phyloP scores from a whole-genome alignment of 176 grass and related monocot genomes.

The Musa itinerans region DNA sequence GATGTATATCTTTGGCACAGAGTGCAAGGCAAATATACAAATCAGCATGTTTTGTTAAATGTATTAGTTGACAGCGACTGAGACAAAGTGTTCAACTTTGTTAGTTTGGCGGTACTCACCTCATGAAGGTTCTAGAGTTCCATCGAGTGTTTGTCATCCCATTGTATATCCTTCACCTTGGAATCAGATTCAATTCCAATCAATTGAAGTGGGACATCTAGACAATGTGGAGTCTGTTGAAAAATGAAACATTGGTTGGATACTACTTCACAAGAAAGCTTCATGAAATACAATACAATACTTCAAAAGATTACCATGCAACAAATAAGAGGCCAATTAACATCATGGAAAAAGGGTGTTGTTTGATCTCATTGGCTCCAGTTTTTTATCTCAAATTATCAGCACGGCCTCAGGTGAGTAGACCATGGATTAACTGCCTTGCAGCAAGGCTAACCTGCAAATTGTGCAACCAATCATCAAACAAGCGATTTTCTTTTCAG shows the following conservation, averaged over 20 bases:
- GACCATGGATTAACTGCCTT: constrained; percentile 69
- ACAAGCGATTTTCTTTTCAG: not conserved
- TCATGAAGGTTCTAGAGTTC: constrained; percentile 46
- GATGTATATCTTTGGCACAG: too few relatives aligned
- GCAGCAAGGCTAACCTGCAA: constrained; percentile 62
- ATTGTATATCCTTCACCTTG: constrained; percentile 35
- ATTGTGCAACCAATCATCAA: not conserved
- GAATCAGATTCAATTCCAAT: constrained; percentile 45
- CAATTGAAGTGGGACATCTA: constrained; percentile 59
- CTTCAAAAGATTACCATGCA: constrained; percentile 63
- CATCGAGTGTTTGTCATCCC: constrained; percentile 31
- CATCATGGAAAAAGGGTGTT: constrained; percentile 66
- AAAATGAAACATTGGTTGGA: constrained; percentile 15
- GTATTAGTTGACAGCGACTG: too few relatives aligned
- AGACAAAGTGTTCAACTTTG: not conserved
- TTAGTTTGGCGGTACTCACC: constrained; percentile 16
- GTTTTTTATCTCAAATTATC: constrained; percentile 50
- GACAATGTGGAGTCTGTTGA: constrained; percentile 46
- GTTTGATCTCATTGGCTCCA: constrained; percentile 81
- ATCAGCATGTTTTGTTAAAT: not conserved
- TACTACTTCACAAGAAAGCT: constrained; percentile 1
- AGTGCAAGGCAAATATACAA: too few relatives aligned
- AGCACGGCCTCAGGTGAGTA: constrained; percentile 74
- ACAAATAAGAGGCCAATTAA: constrained; percentile 81
- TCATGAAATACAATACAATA: not conserved